phyloP scores from a whole-genome alignment of 2,329 filamentous ascomycete genomes.

The Leptographium flavum region DNA sequence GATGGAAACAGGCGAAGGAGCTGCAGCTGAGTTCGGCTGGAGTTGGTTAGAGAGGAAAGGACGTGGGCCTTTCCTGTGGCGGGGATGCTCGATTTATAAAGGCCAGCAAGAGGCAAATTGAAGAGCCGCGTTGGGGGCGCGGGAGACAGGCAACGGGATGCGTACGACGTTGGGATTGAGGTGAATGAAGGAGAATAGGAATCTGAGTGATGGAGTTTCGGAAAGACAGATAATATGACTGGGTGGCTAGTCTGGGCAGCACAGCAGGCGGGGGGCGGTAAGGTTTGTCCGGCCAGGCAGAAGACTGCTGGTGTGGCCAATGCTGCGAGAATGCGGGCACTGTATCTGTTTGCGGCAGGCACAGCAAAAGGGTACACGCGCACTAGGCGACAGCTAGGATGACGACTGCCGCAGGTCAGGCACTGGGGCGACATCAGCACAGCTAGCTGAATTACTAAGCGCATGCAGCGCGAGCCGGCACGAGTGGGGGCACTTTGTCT shows the following conservation, averaged over 20 bases:
- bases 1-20: background rate
- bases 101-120: background rate
- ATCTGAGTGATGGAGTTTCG: background rate
- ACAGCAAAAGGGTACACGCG: slow-evolving; percentile 4
- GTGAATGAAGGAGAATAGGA: background rate
- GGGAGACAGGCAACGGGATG: background rate
- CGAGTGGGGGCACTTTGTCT: background rate
- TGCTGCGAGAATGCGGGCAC: background rate
- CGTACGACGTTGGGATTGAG: background rate
- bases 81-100: background rate
- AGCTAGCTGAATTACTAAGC: background rate
- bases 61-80: background rate
- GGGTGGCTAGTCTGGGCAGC: background rate
- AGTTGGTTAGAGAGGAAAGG: background rate
- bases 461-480: background rate
- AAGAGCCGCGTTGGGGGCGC: background rate
- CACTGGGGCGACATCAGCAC: background rate
- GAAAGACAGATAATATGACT: slow-evolving; percentile 2
- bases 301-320: background rate
- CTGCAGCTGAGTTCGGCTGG: background rate
- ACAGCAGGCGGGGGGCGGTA: slow-evolving; percentile 6
- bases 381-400: slow-evolving; percentile 18
- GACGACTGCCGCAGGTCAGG: slow-evolving; percentile 13
- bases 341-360: background rate
- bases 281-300: background rate